Evolutionary conservation across 257 asterid genomes (phyloP), one percentile per base, ranked within the genome.

Genomic region (Salvia rosmarinus): DNA sequence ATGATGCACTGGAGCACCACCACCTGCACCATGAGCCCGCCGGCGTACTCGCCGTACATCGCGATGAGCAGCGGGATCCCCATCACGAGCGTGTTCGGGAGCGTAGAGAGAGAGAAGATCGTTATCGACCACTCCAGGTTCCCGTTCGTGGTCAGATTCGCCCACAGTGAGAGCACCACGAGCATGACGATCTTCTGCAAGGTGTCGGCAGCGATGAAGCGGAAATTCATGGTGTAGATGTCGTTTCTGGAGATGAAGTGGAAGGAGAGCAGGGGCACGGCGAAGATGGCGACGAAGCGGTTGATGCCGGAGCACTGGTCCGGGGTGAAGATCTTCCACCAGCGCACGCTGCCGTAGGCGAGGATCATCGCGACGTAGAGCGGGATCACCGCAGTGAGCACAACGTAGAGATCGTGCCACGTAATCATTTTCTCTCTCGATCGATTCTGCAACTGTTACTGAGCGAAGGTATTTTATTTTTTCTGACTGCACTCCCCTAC

Each of bases 231-330:
- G 0, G 67, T 84, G 61, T 92, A 92, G 19, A 92, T 91, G 42
- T 92, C 79, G 72, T 92, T 92, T 54, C 65, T 68, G 46, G 96
- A 82, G 5, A 92, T 92, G 83, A 92, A 92, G 40, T 92, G 96
- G 81, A 92, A 92, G 0, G 98, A 92, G 1, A 92, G 82, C 4
- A 92, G 84, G 1, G 98, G 98, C 20, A 92, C 98, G 0, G 98
- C 96, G 50, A 92, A 92, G 64, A 92, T 79, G 2, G 98, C 98
- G 0, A 92, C 98, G 60, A 92, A 92, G 2, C 98, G 79, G 76
- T 92, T 92, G 78, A 92, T 92, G 0, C 98, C 98, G 58, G 98
- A 92, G 69, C 98, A 92, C 84, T 92, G 98, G 66, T 92, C 98
- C 16, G 96, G 98, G 2, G 96, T 81, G 78, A 92, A 92, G 21